Evolutionary conservation across 768 basidiomycete genomes (phyloP).

Genomic region (Porphyrellus cyaneotinctus): DNA sequence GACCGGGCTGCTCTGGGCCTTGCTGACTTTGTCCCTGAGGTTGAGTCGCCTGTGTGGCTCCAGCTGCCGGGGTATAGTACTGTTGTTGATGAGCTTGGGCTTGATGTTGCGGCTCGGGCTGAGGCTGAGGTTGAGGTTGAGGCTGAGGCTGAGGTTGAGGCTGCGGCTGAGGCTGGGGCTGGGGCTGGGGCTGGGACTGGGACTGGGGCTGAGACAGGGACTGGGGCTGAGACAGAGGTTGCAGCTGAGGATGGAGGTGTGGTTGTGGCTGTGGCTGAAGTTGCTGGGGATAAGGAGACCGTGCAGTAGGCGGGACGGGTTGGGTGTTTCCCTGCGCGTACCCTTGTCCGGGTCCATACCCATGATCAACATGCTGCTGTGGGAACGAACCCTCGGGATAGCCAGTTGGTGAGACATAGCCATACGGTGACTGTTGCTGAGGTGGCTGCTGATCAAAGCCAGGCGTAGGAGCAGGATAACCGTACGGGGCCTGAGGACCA

Average conservation of each 20-base stretch:
- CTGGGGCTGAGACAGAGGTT: constrained; percentile 17
- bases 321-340: constrained; percentile 18
- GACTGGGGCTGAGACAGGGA: constrained; percentile 37
- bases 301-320: constrained; percentile 26
- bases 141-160: constrained; percentile 20
- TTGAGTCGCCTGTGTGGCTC: constrained; percentile 7
- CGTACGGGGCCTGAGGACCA: constrained; percentile 41
- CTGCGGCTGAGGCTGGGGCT: constrained; percentile 6
- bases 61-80: constrained; percentile 9
- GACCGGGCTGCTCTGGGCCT: constrained; percentile 31
- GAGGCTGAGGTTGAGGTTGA: constrained; percentile 38
- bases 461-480: constrained; percentile 36
- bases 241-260: constrained; percentile 9
- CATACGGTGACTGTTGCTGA: constrained; percentile 28
- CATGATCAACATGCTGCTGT: constrained; percentile 25
- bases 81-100: constrained; percentile 28
- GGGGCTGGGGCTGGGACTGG: constrained; percentile 29
- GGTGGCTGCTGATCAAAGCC: constrained; percentile 44
- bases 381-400: constrained; percentile 26
- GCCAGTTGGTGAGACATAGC: constrained; percentile 19
- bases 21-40: constrained; percentile 15
- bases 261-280: constrained; percentile 30
- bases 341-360: constrained; percentile 23
- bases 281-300: constrained; percentile 32
- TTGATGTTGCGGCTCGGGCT: constrained; percentile 26